Conservation (phyloP, 257 asterid species). For the Oldenlandia corymbosa region DNA sequence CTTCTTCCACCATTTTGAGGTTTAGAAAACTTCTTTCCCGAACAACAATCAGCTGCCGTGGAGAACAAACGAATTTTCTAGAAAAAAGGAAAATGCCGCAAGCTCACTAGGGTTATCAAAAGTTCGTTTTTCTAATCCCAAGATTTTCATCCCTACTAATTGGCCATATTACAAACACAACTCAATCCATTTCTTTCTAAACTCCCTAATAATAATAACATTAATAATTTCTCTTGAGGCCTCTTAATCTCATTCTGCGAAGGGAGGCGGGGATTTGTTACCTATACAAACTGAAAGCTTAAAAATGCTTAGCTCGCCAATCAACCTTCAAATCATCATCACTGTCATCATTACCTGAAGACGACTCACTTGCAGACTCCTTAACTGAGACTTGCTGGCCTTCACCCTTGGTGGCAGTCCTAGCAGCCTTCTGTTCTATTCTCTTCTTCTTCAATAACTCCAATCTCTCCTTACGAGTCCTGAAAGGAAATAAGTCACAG, state of each 20-base stretch:
- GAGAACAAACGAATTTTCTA: too few relatives aligned
- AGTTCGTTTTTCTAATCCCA: too few relatives aligned
- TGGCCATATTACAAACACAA: too few relatives aligned
- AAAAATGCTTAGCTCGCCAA: constrained; percentile 92
- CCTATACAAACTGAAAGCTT: constrained; percentile 10
- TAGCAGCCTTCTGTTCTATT: constrained; percentile 63
- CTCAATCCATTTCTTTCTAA: not conserved
- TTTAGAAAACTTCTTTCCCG: not conserved
- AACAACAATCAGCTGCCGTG: not conserved
- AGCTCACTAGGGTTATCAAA: too few relatives aligned
- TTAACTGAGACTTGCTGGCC: constrained; percentile 25
- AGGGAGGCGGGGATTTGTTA: constrained; percentile 8
- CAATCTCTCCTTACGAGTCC: constrained; percentile 62
- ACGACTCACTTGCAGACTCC: constrained; percentile 33
- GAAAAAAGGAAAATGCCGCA: too few relatives aligned
- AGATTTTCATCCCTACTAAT: too few relatives aligned
- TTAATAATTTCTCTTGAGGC: not conserved
- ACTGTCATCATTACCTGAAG: constrained; percentile 66
- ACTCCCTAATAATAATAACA: not conserved
- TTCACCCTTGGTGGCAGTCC: constrained; percentile 35
- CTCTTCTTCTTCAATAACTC: constrained; percentile 66
- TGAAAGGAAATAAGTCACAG: constrained; percentile 25
- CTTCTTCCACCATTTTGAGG: not conserved
- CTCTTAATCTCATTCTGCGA: not conserved
- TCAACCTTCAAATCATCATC: constrained; percentile 55